Conservation (phyloP, 768 basidiomycete species). For the Rubroboletus satanas region DNA sequence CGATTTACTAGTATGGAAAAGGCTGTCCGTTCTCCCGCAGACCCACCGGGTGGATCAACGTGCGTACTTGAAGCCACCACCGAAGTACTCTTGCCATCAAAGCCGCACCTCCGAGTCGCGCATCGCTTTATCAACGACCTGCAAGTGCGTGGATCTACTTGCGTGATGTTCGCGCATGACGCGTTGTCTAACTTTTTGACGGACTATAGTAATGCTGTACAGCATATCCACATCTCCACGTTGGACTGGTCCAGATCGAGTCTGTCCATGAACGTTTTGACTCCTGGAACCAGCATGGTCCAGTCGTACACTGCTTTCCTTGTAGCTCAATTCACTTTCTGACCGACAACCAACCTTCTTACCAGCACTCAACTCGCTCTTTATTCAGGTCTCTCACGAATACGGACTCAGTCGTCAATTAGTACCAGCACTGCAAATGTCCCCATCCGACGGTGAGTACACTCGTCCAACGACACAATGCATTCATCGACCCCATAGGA, state of each 20-base stretch:
- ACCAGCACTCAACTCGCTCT: not conserved
- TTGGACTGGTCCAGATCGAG: constrained; percentile 8
- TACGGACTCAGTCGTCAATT: not conserved
- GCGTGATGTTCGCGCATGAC: constrained; percentile 8
- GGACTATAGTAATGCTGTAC: constrained; percentile 15
- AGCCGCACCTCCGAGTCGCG: not conserved
- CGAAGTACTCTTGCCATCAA: not conserved
- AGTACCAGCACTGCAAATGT: constrained; percentile 9
- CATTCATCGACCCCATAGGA: not conserved
- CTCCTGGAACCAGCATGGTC: not conserved
- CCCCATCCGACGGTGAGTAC: constrained; percentile 18
- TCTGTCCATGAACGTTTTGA: constrained; percentile 2
- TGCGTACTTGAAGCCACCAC: not conserved
- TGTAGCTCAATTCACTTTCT: constrained; percentile 1
- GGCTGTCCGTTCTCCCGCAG: not conserved
- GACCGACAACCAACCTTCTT: constrained; percentile 2
- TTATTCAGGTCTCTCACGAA: constrained; percentile 7
- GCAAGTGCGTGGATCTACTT: constrained; percentile 21
- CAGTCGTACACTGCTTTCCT: constrained; percentile 3
- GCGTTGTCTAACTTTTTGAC: constrained; percentile 2
- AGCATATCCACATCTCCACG: constrained; percentile 14
- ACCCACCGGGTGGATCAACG: not conserved
- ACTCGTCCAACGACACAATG: not conserved
- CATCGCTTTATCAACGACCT: not conserved
- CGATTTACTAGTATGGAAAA: not conserved